A percentile compares a stretch with the other conserved stretches of the same genome.
phyloP scores from a whole-genome alignment of 2,329 filamentous ascomycete species.

The Penicillium sp. region DNA sequence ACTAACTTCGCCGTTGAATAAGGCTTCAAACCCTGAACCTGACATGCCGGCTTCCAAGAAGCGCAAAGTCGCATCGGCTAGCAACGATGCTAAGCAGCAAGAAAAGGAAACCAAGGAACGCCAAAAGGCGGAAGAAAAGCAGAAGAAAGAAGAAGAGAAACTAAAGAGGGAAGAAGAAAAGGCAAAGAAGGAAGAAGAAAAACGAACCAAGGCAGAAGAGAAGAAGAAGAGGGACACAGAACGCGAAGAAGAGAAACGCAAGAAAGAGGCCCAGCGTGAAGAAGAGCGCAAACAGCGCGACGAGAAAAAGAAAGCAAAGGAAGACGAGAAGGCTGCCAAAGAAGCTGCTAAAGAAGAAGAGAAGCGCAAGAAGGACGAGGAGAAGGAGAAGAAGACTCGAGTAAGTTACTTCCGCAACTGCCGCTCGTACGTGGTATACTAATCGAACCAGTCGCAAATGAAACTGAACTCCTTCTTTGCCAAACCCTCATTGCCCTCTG shows the following conservation, averaged over 20 bases:
- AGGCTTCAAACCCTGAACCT: constrained; percentile 10
- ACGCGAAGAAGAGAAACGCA: constrained; percentile 42
- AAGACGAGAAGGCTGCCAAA: constrained; percentile 46
- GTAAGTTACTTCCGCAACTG: constrained; percentile 30
- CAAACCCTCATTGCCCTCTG: constrained; percentile 40
- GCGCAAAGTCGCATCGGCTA: constrained; percentile 28
- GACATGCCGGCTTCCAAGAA: constrained; percentile 27
- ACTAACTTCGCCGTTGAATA: not conserved
- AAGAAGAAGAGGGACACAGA: constrained; percentile 28
- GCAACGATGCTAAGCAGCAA: constrained; percentile 37
- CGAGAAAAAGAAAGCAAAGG: constrained; percentile 46
- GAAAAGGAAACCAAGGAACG: constrained; percentile 38
- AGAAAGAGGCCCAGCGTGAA: constrained; percentile 36
- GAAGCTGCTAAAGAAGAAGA: constrained; percentile 49
- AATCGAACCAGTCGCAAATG: constrained; percentile 48
- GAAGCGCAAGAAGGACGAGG: constrained; percentile 50
- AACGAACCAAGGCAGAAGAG: constrained; percentile 35
- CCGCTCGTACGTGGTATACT: constrained; percentile 7
- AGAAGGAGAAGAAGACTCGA: constrained; percentile 51
- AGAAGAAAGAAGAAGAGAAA: constrained; percentile 27
- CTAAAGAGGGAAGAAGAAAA: constrained; percentile 26
- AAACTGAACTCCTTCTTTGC: constrained; percentile 54
- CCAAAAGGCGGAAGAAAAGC: constrained; percentile 32
- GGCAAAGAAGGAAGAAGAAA: constrained; percentile 33
- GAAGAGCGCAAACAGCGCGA: constrained; percentile 52